These are phyloP conservation scores for Penicillium sp. DNA, from an alignment of 2,329 filamentous ascomycete species.

Conservation along the genomic window DNA sequence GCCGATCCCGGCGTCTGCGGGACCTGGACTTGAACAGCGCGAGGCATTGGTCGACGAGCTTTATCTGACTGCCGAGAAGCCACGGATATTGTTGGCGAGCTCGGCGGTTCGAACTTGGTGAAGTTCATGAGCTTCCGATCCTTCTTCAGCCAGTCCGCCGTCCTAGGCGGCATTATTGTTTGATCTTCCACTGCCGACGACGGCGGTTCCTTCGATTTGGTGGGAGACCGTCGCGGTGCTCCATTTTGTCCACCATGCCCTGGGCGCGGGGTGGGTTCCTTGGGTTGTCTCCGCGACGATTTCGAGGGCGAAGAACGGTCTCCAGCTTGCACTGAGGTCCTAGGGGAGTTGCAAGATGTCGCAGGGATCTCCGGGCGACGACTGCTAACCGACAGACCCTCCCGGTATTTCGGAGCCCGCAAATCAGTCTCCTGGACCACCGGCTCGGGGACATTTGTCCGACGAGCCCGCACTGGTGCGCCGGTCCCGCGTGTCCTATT, in stretches of 20 bases:
- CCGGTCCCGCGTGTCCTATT: constrained; percentile 12
- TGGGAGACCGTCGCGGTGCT: neutral
- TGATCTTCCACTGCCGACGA: neutral
- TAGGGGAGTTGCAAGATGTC: neutral
- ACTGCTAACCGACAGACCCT: constrained; percentile 11
- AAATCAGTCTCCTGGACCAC: constrained; percentile 31
- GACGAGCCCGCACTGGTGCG: neutral
- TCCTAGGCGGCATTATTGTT: constrained; percentile 1
- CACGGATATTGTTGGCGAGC: constrained; percentile 33
- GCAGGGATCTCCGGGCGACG: neutral
- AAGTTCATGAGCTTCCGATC: constrained; percentile 29
- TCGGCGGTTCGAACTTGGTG: constrained; percentile 35
- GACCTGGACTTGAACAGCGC: constrained; percentile 2
- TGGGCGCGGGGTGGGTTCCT: neutral
- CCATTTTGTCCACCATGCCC: neutral
- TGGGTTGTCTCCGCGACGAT: neutral
- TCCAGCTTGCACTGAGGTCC: neutral
- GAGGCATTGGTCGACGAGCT: constrained; percentile 2
- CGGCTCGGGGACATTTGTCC: constrained; percentile 9
- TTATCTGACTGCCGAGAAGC: constrained; percentile 21
- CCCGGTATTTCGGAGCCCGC: constrained; percentile 20
- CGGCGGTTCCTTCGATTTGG: neutral
- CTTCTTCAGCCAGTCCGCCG: constrained; percentile 31
- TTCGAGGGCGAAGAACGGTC: neutral
- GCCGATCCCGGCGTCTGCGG: constrained; percentile 5